Conservation (phyloP, 495 filamentous ascomycete species). For the Pyrenula massariospora region DNA sequence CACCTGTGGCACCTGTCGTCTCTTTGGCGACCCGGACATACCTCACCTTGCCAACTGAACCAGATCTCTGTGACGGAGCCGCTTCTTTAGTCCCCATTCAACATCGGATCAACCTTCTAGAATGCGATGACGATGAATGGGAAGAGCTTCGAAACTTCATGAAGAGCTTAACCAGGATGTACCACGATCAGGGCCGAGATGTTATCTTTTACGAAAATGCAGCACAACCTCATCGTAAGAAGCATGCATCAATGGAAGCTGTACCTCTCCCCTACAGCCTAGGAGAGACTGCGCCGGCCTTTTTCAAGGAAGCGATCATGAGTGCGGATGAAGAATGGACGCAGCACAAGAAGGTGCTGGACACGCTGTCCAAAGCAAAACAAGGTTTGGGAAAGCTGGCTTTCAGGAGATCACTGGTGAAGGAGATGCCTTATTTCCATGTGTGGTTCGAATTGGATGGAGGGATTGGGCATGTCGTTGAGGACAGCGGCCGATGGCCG, state of each 20-base stretch:
- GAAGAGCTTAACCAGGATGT: slow-evolving; percentile 89
- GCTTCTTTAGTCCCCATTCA: slow-evolving; percentile 83
- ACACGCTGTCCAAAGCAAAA: slow-evolving; percentile 62
- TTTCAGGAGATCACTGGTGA: slow-evolving; percentile 72
- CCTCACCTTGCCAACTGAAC: slow-evolving; percentile 80
- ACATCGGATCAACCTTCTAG: slow-evolving; percentile 80
- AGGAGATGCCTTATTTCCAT: slow-evolving; percentile 99
- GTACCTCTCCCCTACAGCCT: slow-evolving; percentile 80
- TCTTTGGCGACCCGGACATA: slow-evolving; percentile 79
- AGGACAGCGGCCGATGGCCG: slow-evolving; percentile 81
- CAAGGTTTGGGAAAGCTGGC: slow-evolving; percentile 66
- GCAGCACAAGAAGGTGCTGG: slow-evolving; percentile 88
- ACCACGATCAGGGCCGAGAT: slow-evolving; percentile 78
- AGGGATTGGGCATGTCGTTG: slow-evolving; percentile 84
- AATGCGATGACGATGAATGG: slow-evolving; percentile 99
- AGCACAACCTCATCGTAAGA: slow-evolving; percentile 59
- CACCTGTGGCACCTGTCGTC: slow-evolving; percentile 82
- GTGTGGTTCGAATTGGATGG: slow-evolving; percentile 93
- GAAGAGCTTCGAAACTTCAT: slow-evolving; percentile 98
- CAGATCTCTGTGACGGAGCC: slow-evolving; percentile 73
- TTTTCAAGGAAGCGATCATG: slow-evolving; percentile 91
- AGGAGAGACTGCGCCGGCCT: slow-evolving; percentile 83
- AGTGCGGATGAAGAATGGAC: slow-evolving; percentile 83
- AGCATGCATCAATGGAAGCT: slow-evolving; percentile 75
- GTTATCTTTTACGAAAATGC: slow-evolving; percentile 98